Conservation (phyloP, 257 asterid genomes). For the Forsythia suspensa region DNA sequence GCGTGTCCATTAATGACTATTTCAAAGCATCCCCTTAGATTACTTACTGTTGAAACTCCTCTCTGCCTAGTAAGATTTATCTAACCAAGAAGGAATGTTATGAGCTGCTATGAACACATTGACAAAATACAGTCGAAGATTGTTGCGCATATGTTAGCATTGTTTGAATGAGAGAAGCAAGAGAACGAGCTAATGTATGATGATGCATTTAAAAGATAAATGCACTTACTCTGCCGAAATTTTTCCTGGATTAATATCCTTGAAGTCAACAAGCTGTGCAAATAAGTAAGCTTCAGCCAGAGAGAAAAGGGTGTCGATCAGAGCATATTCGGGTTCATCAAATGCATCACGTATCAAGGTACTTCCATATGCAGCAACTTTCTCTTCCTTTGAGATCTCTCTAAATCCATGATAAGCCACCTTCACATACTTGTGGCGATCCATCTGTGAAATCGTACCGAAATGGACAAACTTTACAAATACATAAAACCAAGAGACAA, state of each 20-base stretch:
- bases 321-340: conserved; percentile 93
- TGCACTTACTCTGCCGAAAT: conserved; percentile 79
- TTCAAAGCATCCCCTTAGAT: not conserved
- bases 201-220: not conserved
- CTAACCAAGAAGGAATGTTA: conserved; percentile 5
- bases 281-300: conserved; percentile 93
- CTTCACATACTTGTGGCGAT: conserved; percentile 91
- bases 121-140: not conserved
- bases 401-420: conserved; percentile 94
- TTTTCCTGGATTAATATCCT: conserved; percentile 85
- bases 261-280: conserved; percentile 96
- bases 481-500: not conserved
- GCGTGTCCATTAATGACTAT: not conserved
- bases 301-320: conserved; percentile 91
- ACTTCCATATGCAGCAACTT: conserved; percentile 83
- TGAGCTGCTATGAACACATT: conserved; percentile 6
- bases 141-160: conserved; percentile 1
- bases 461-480: not conserved
- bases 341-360: conserved; percentile 78
- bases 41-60: too few relatives aligned
- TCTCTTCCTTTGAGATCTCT: conserved; percentile 87
- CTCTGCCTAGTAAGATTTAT: not conserved
- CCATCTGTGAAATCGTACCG: conserved; percentile 59
- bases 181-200: not conserved
- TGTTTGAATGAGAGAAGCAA: conserved; percentile 9